Evolutionary conservation across 129 eudicot genomes (phyloP), one percentile per base, ranked within the genome.

Genomic region (Gnaphalium uliginosum): DNA sequence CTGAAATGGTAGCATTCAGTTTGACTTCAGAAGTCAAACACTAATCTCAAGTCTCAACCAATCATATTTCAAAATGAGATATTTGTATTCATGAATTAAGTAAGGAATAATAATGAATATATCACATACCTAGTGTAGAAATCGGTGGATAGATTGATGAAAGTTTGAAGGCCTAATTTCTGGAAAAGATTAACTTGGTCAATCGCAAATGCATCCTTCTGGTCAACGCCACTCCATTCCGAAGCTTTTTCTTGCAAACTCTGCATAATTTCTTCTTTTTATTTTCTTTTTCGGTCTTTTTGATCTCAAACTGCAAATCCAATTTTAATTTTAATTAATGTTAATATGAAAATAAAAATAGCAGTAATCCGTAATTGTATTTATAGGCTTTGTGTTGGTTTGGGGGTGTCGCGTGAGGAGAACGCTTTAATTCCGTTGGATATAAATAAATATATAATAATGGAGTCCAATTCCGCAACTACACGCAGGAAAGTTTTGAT

Each of bases 191-290:
- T 94, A 56, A 86, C 83, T 24, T 90, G 87, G 70, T 94, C 98
- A 77, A 94, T 94, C 61, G 93, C 88, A 76, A 94, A 94, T 7
- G 98, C 98, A 18, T 91, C 97, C 41, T 82, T 37, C 17, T 75
- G 80, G 43, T 77, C 81, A 30, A 94, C 97, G 13, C 98, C 98
- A 53, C 98, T 94, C 97, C 95, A 90, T 58, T 89, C 86, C 0
- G 97, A 81, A 11, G 98, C 98, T 58, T 90, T 94, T 58, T 86
- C 84, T 81, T 94, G 98, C 57, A 94, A 87, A 21, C 93, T 81
- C 84, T 94, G 97, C 98, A 94, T 93, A 6, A 0, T 74, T 35
- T 68, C 18, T 4, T 19, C 23, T 4, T 19, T n/a, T 6, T 11
- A 1, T 43, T 11, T 43, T 43, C 2, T 11, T 10, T 13, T 43